These are phyloP conservation scores for Mortierella polycephala DNA, from an alignment of 371 early-diverging fungal species.

Conservation along the genomic window DNA sequence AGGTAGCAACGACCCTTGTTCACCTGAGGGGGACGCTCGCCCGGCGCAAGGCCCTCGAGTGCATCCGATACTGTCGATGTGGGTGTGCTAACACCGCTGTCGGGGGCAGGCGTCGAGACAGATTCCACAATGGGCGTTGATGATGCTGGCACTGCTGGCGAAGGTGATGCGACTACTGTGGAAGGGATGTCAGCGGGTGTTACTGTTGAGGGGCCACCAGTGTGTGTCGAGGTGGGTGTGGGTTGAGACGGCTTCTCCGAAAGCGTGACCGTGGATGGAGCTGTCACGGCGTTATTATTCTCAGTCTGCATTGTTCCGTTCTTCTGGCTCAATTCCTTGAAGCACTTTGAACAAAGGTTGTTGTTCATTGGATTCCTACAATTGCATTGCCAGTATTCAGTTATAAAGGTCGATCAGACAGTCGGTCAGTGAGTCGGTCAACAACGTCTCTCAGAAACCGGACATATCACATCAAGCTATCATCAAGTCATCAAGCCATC, in stretches of 20 bases:
- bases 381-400: not conserved
- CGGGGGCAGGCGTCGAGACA: slow-evolving; percentile 21
- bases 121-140: slow-evolving; percentile 22
- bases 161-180: not conserved
- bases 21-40: slow-evolving; percentile 63
- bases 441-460: slow-evolving; percentile 17
- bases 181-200: slow-evolving; percentile 3
- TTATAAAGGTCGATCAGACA: not conserved
- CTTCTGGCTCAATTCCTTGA: slow-evolving; percentile 65
- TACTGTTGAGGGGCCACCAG: slow-evolving; percentile 1
- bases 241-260: slow-evolving; percentile 22
- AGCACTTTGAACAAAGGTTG: slow-evolving; percentile 86
- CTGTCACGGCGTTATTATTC: slow-evolving; percentile 2
- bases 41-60: slow-evolving; percentile 29
- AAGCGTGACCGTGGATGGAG: slow-evolving; percentile 10
- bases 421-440: not conserved
- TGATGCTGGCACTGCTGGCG: not conserved
- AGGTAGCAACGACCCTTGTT: slow-evolving; percentile 82
- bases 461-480: slow-evolving; percentile 19
- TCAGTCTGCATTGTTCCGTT: slow-evolving; percentile 29
- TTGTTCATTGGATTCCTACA: slow-evolving; percentile 68
- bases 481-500: not conserved
- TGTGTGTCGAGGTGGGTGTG: not conserved
- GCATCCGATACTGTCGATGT: slow-evolving; percentile 26
- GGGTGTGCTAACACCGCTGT: slow-evolving; percentile 39